These are phyloP conservation scores for Solanum ahanhuiri DNA, from an alignment of 257 asterid genomes.

Conservation along the genomic window DNA sequence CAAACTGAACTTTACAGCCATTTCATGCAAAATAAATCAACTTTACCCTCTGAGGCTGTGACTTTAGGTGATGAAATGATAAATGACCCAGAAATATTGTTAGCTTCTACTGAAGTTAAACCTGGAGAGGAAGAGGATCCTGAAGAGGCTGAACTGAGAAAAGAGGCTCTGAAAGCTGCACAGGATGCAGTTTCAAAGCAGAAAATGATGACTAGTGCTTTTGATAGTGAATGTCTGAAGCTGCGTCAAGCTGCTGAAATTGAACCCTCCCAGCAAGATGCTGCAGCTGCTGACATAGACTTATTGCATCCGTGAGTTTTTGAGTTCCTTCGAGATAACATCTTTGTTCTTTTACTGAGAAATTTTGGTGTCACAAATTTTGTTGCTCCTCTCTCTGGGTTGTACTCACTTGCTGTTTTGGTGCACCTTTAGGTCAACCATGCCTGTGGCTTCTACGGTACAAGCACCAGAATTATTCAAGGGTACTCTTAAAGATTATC, in stretches of 20 bases:
- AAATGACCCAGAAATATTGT: slow-evolving; percentile 37
- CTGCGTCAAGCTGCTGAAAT: slow-evolving; percentile 54
- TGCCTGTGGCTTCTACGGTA: slow-evolving; percentile 94
- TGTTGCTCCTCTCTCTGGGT: background rate
- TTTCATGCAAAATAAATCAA: slow-evolving; percentile 89
- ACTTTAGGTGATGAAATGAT: slow-evolving; percentile 34
- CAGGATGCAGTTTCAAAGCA: slow-evolving; percentile 99
- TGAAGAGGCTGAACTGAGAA: slow-evolving; percentile 91
- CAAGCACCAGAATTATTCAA: slow-evolving; percentile 79
- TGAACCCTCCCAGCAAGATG: slow-evolving; percentile 63
- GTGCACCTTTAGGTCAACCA: slow-evolving; percentile 65
- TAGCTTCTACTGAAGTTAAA: slow-evolving; percentile 48
- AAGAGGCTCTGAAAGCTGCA: slow-evolving; percentile 95
- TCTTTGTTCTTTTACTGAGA: background rate
- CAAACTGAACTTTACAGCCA: slow-evolving; percentile 99
- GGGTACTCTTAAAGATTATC: slow-evolving; percentile 91
- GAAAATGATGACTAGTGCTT: slow-evolving; percentile 78
- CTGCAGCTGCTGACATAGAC: slow-evolving; percentile 64
- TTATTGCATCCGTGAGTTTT: slow-evolving; percentile 84
- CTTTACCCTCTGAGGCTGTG: slow-evolving; percentile 50
- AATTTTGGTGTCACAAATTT: background rate
- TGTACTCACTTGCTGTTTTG: background rate
- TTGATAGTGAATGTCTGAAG: slow-evolving; percentile 73
- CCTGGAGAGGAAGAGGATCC: slow-evolving; percentile 65
- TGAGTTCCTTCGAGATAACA: background rate